Base-by-base conservation (phyloP, 2,329 filamentous ascomycete genomes). In the Colletotrichum sp. region DNA sequence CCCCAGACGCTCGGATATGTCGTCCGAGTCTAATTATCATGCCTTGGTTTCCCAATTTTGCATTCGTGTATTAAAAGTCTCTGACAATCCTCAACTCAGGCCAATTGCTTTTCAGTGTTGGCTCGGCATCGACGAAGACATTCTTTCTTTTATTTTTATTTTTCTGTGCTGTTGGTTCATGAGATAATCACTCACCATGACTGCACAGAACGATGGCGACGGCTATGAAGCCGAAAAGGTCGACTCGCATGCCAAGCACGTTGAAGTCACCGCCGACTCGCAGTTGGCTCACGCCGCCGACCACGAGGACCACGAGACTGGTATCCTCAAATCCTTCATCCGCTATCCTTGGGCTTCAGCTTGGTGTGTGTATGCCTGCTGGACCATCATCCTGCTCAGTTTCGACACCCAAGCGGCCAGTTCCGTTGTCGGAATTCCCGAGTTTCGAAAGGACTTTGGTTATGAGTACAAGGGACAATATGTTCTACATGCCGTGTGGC, bases 401-500 rank as follows among this genome's bases (percentile, higher is more conserved):
- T 87, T 87, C 66, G 85, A 87, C 76, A 84, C 84, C 66, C 84
- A 86, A 75, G 86, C 85, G 25, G 79, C 82, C 7, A 84, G 85
- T 7, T 84, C 80, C 64, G 83, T 87, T n/a, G 82, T 87, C 36
- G 83, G 85, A 25, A 85, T 88, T 13, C 86, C 86, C 7, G 74
- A 84, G 71, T 88, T 88, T 76, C 82, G 86, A 64, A 82, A 87
- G 73, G 86, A 88, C 76, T 88, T 88, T 79, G 86, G 86, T 0
- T 78, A 82, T 62, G 67, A 78, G 8, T 85, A 81, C 58, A 81
- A 82, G 2, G 83, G 81, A 3, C 79, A 79, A 70, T 88, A 85
- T 79, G 85, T 87, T 8, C 79, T 88, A 8, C 79, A 83, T 15
- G 83, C 85, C 6, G 82, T 83, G 8, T 88, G 87, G 87, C 86